Evolutionary conservation across 441 rosid genomes (phyloP), one percentile per base, ranked within the genome.

Genomic region (Oxalis stricta): DNA sequence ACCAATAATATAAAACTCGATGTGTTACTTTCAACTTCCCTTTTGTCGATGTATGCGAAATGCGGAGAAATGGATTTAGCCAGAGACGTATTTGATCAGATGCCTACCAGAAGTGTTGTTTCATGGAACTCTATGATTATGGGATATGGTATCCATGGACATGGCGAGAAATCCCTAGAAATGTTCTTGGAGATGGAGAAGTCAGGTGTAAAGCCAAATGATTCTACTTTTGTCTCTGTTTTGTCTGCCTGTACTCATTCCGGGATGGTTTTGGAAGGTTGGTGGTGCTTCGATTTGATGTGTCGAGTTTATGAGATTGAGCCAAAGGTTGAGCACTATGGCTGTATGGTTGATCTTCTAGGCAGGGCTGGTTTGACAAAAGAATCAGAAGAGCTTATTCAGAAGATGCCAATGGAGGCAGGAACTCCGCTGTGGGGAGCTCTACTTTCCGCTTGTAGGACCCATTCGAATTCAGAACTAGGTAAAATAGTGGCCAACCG

Each of bases 51-150:
- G 75, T 70, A 70, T 21, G 43, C 50, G 4, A 69, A 69, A 54
- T 64, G 68, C 30, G 70, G 75, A 10, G 59, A 38, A 1, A 46
- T 60, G 60, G 67, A 57, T 33, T 41, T 44, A 46, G 73, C 70
- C 17, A 38, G 53, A 53, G 46, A 44, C 48, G 68, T 64, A 43
- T 69, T 69, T 20, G 38, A 68, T 44, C 20, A 38, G 50, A 68
- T 68, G 67, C 39, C 41, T 6, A 47, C 49, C 18, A 68, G 48
- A 55, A 68, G 33, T 33, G 51, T 50, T 22, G 67, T 64, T 26
- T 60, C 70, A 1, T 68, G 73, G 73, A 68, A 60, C 29, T 42
- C 70, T 37, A 52, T 68, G 61, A 60, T 68, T 37, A 60, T 56
- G 64, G 73, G 70, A 23, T 68, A 64, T 50, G 70, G 66, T 28